A percentile compares a stretch with the other conserved stretches of the same genome.
Conservation (phyloP, 768 basidiomycete species). For the Amanita jacksonii region DNA sequence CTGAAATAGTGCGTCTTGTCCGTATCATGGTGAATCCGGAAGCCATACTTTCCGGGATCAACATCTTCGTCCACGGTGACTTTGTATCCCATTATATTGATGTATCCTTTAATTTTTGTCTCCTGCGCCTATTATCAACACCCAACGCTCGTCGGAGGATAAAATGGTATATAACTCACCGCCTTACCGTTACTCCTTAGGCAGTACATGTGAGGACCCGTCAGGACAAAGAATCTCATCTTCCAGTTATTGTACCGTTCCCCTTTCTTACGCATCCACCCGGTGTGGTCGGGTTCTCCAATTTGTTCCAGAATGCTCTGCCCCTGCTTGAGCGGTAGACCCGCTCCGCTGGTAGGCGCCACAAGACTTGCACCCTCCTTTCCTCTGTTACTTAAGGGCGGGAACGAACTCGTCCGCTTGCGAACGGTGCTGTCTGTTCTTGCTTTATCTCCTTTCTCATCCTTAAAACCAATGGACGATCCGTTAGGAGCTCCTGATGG, state of each 20-base stretch:
- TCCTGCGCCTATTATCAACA: constrained; percentile 58
- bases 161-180: constrained; percentile 33
- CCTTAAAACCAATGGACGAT: constrained; percentile 16
- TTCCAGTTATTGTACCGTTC: constrained; percentile 95
- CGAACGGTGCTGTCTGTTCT: constrained; percentile 28
- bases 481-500: constrained; percentile 27
- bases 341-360: constrained; percentile 6
- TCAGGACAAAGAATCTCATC: constrained; percentile 81
- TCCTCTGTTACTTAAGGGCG: constrained; percentile 15
- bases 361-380: constrained; percentile 2
- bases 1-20: constrained; percentile 89
- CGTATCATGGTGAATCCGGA: constrained; percentile 83
- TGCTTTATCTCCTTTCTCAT: constrained; percentile 11
- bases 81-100: constrained; percentile 86
- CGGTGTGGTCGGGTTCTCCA: constrained; percentile 79
- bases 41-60: constrained; percentile 89
- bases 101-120: constrained; percentile 92
- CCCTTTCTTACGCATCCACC: constrained; percentile 95
- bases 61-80: constrained; percentile 89
- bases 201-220: constrained; percentile 86
- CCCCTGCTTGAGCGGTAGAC: constrained; percentile 37
- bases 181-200: constrained; percentile 64
- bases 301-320: constrained; percentile 83
- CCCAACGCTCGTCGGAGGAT: too few relatives aligned
- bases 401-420: constrained; percentile 37